phyloP scores from a whole-genome alignment of 441 rosid species.

The Omphalea diandra region DNA sequence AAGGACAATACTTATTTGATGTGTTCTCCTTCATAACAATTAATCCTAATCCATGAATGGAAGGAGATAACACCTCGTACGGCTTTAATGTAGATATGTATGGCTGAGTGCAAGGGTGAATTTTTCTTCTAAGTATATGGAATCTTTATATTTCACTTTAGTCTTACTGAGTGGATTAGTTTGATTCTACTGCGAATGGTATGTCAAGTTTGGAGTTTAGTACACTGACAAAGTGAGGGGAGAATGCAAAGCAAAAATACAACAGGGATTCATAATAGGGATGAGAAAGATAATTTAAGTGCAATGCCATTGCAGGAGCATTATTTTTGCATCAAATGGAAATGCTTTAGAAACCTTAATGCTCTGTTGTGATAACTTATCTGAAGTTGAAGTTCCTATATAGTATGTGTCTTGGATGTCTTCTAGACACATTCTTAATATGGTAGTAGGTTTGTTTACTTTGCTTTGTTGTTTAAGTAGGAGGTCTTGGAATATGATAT shows the following conservation, averaged over 20 bases:
- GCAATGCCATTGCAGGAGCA: background rate
- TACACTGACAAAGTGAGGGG: too few relatives aligned
- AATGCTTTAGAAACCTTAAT: background rate
- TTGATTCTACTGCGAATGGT: background rate
- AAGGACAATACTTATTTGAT: too few relatives aligned
- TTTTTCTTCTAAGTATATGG: background rate
- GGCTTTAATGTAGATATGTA: too few relatives aligned
- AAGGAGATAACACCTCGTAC: background rate
- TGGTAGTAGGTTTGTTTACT: background rate
- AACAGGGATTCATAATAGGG: background rate
- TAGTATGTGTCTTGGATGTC: background rate
- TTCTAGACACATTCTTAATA: background rate
- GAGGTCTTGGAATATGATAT: background rate
- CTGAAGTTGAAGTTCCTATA: background rate
- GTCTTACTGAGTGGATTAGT: background rate
- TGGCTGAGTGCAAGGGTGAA: background rate
- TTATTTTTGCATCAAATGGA: background rate
- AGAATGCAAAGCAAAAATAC: background rate
- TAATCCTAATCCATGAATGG: too few relatives aligned
- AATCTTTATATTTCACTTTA: too few relatives aligned
- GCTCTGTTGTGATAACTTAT: background rate
- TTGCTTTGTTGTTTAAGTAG: background rate
- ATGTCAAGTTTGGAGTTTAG: background rate
- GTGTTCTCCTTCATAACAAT: too few relatives aligned
- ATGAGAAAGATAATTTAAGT: background rate